These are phyloP conservation scores for Cyberlindnera misumaiensis DNA, from an alignment of 805 yeast species.

Conservation along the genomic window DNA sequence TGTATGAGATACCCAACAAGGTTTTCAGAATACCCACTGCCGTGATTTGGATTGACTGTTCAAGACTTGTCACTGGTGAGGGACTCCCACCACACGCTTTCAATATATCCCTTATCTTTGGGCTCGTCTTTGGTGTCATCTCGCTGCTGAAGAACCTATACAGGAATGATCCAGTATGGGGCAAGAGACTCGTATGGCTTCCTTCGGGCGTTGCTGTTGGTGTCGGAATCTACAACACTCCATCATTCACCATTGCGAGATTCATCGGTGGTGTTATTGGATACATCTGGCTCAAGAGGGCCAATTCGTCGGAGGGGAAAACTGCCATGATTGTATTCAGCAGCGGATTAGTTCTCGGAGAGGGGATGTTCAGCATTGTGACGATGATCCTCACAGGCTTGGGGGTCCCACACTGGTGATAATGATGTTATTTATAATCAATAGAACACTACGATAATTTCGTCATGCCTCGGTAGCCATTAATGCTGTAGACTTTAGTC, in stretches of 20 bases:
- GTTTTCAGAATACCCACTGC: conserved; percentile 91
- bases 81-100: conserved; percentile 80
- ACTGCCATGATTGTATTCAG: conserved; percentile 82
- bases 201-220: conserved; percentile 98
- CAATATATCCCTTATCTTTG: conserved; percentile 54
- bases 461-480: too few species aligned
- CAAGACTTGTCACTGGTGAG: conserved; percentile 83
- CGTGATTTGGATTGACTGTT: conserved; percentile 93
- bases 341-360: conserved; percentile 90
- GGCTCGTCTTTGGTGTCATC: conserved; percentile 59
- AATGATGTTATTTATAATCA: not conserved
- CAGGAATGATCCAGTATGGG: conserved; percentile 29
- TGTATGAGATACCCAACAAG: conserved; percentile 79
- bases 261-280: conserved; percentile 81
- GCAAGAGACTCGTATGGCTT: conserved; percentile 44
- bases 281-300: conserved; percentile 44
- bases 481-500: conserved; percentile 3
- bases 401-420: conserved; percentile 47
- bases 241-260: conserved; percentile 89
- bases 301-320: conserved; percentile 37
- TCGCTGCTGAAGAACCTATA: conserved; percentile 58
- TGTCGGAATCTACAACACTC: conserved; percentile 89
- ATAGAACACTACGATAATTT: too few species aligned
- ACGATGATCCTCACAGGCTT: conserved; percentile 73
- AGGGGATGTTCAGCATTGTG: conserved; percentile 80